Evolutionary conservation across 2,329 filamentous ascomycete species (phyloP).

Genomic region (Clonostachys rhizophaga): DNA sequence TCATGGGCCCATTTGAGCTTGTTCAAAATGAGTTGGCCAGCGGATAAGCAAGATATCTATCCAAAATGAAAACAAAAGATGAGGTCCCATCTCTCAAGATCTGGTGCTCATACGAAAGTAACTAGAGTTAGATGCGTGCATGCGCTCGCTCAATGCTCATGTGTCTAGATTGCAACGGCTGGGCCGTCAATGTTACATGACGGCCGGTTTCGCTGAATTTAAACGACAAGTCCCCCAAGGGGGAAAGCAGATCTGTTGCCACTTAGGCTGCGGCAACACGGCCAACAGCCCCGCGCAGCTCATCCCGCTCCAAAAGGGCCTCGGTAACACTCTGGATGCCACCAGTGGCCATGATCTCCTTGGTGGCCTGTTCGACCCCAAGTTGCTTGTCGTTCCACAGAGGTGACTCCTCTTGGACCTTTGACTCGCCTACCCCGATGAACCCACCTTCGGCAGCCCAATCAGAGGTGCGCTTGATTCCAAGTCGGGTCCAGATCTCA

Average conservation of each 20-base stretch:
- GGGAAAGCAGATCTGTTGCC: background rate
- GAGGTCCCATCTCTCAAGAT: too few species aligned
- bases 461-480: conserved; percentile 87
- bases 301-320: conserved; percentile 52
- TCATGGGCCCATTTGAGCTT: background rate
- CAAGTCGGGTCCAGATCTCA: conserved; percentile 81
- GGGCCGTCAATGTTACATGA: too few species aligned
- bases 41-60: background rate
- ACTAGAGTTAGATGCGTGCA: too few species aligned
- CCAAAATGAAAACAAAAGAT: background rate
- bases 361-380: conserved; percentile 62
- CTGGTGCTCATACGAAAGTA: too few species aligned
- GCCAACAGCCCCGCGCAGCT: conserved; percentile 18
- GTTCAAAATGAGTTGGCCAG: background rate
- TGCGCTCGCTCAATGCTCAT: too few species aligned
- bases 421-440: conserved; percentile 81
- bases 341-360: conserved; percentile 51
- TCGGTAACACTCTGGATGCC: conserved; percentile 44
- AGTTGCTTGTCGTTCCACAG: conserved; percentile 93
- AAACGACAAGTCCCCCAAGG: background rate
- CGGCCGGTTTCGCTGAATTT: too few species aligned
- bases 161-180: too few species aligned
- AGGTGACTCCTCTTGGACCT: conserved; percentile 52
- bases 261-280: conserved; percentile 15
- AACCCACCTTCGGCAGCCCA: conserved; percentile 92